Evolutionary conservation across 2,329 filamentous ascomycete species (phyloP), one percentile per base, ranked within the genome.

Genomic region (Alternaria ventricosa): DNA sequence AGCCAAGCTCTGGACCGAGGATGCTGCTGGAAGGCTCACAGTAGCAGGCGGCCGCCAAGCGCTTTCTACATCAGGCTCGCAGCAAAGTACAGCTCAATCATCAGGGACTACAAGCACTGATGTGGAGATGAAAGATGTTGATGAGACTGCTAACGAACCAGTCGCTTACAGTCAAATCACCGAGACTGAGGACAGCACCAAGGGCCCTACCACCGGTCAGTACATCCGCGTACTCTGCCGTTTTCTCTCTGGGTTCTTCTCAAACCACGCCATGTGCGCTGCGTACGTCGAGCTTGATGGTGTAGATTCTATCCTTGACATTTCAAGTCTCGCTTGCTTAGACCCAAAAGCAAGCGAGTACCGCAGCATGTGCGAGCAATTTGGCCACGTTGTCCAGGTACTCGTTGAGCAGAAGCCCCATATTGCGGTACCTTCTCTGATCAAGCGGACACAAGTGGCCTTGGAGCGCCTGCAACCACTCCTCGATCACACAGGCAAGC

Each of bases 401-500:
- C 86, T 97, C 66, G 88, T 94, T 7, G 95, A 98, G 71, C 87
- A 89, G 25, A 93, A 92, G 63, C 90, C 94, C 2, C 88, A 95
- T 70, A 84, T 96, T 20, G 90, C 94, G 2, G 84, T 99, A 8
- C 94, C 95, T 0, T 92, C 93, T 5, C 82, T 99, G 27, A 83
- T 97, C 62, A 88, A 88, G 66, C 90, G 94, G 51, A 88, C 92
- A 13, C 90, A 95, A 71, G 82, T 84, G 53, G 88, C 92, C 5
- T 82, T 96, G 57, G 86, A 92, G 68, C 84, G 85, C 20, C 83
- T 98, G 12, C 83, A 88, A 62, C 88, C 90, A 4, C 85, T 97
- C 58, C 84, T 90, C 67, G 73, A 85, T 78, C 77, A 87, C 79
- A 68, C 57, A 77, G 84, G 54, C 79, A 80, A 60, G 74, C 80